Conservation (phyloP, 2,329 filamentous ascomycete species). For the Blastomyces silverae region DNA sequence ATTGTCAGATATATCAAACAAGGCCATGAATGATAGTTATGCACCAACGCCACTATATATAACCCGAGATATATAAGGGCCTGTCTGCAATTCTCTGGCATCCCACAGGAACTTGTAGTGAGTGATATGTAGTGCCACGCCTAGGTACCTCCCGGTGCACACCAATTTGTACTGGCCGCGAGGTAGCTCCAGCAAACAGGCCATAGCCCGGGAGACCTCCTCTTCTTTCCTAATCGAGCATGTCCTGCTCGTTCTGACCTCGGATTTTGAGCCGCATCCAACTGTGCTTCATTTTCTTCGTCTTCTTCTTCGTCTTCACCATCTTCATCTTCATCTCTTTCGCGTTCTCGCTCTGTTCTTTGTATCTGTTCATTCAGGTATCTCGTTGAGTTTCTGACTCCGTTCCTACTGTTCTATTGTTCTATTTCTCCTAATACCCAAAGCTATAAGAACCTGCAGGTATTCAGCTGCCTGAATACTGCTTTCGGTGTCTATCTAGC, state of each 20-base stretch:
- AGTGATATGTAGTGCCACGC: neutral
- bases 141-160: neutral
- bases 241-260: neutral
- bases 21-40: neutral
- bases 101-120: neutral
- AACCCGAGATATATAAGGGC: neutral
- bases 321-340: constrained; percentile 6
- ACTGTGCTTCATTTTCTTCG: neutral
- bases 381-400: neutral
- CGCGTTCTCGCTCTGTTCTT: neutral
- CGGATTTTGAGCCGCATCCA: neutral
- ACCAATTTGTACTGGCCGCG: neutral
- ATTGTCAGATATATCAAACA: neutral
- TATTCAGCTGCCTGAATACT: constrained; percentile 2
- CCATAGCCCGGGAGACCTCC: too few species aligned
- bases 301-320: neutral
- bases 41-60: neutral
- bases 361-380: constrained; percentile 1
- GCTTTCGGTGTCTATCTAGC: neutral
- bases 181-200: neutral
- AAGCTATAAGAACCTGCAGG: neutral
- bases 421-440: neutral
- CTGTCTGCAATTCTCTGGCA: neutral
- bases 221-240: neutral
- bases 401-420: neutral